These are phyloP conservation scores for Lichtheimia hyalospora DNA, from an alignment of 371 early-diverging fungal species.

Conservation along the genomic window DNA sequence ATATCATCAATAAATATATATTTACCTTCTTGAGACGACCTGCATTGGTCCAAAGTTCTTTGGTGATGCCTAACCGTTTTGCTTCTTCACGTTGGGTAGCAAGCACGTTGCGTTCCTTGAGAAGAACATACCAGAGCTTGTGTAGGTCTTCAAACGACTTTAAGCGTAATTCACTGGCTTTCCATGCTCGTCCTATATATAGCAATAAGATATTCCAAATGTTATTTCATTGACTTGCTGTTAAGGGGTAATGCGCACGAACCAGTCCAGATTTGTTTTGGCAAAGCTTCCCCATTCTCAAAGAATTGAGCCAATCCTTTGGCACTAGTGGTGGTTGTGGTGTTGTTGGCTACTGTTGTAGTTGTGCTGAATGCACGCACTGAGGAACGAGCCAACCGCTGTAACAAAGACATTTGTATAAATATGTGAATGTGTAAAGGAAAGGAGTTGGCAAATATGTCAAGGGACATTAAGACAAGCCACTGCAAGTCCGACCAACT, in stretches of 20 bases:
- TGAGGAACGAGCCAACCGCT: no score
- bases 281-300: slow-evolving; percentile 72
- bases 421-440: no score
- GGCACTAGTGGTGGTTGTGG: no score
- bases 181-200: slow-evolving; percentile 86
- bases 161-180: slow-evolving; percentile 82
- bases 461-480: no score
- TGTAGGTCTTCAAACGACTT: slow-evolving; percentile 97
- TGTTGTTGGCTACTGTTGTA: no score
- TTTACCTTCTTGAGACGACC: slow-evolving; percentile 75
- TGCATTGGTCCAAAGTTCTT: slow-evolving; percentile 69
- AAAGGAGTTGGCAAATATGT: no score
- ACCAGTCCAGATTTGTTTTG: slow-evolving; percentile 70
- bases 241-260: slow-evolving; percentile 3
- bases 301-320: slow-evolving; percentile 89
- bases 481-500: no score
- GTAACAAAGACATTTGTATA: no score
- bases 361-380: no score
- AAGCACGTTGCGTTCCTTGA: slow-evolving; percentile 93
- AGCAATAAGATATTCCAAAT: not conserved
- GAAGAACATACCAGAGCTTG: slow-evolving; percentile 92
- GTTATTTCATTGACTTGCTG: not conserved
- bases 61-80: slow-evolving; percentile 62
- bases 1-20: not conserved
- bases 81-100: slow-evolving; percentile 88